These are phyloP conservation scores for Entophlyctis helioformis DNA, from an alignment of 192 early-diverging fungal species.

Conservation along the genomic window DNA sequence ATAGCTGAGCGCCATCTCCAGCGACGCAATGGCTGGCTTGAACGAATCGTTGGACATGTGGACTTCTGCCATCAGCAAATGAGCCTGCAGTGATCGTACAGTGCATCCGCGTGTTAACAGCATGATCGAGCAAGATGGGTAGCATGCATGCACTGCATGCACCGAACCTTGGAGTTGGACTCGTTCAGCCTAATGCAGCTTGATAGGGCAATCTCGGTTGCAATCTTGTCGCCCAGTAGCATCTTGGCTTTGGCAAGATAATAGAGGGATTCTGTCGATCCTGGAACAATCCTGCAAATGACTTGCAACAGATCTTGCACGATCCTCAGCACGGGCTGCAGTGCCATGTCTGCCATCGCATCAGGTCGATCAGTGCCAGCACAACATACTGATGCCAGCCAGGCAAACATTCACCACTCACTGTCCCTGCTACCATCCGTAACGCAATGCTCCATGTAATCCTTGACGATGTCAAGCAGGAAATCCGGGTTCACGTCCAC, in stretches of 20 bases:
- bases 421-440: slow-evolving; percentile 12
- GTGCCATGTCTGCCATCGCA: too few relatives aligned
- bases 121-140: too few relatives aligned
- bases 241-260: slow-evolving; percentile 27
- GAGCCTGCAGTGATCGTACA: too few relatives aligned
- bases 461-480: slow-evolving; percentile 23
- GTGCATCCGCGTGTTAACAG: too few relatives aligned
- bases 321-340: too few relatives aligned
- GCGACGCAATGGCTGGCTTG: slow-evolving; percentile 16
- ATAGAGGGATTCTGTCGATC: slow-evolving; percentile 26
- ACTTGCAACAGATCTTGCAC: slow-evolving; percentile 20
- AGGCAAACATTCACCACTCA: too few relatives aligned
- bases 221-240: slow-evolving; percentile 19
- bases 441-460: slow-evolving; percentile 26
- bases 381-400: too few relatives aligned
- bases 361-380: too few relatives aligned
- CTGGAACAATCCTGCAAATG: slow-evolving; percentile 26
- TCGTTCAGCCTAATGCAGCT: slow-evolving; percentile 27
- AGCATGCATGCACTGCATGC: too few relatives aligned
- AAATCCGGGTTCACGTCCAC: slow-evolving; percentile 30
- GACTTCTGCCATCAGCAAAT: slow-evolving; percentile 34
- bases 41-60: slow-evolving; percentile 17
- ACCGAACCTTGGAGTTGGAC: slow-evolving; percentile 6
- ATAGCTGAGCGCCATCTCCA: slow-evolving; percentile 41
- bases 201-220: slow-evolving; percentile 12